These are phyloP conservation scores for Botrytis squamosa DNA, from an alignment of 2,329 filamentous ascomycete species.

Conservation along the genomic window DNA sequence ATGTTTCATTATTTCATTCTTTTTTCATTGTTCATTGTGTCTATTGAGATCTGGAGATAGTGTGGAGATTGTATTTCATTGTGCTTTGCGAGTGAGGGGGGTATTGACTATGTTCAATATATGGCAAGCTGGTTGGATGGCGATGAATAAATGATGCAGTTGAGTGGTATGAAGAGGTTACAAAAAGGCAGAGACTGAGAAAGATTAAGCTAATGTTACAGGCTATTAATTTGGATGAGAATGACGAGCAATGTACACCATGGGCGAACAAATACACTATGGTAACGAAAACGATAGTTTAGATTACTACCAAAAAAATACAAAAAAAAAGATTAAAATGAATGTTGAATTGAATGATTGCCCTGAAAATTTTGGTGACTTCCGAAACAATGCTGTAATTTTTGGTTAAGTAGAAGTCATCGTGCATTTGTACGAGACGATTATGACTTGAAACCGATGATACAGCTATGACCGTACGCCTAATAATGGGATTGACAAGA, in stretches of 20 bases:
- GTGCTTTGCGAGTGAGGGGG: too few relatives aligned
- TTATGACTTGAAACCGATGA: too few relatives aligned
- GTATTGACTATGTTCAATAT: too few relatives aligned
- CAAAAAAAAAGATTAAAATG: neutral
- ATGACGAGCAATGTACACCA: neutral
- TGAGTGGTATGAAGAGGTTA: too few relatives aligned
- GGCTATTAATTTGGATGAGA: neutral
- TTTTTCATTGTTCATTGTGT: too few relatives aligned
- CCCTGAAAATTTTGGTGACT: neutral
- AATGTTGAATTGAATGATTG: neutral
- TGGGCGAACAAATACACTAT: neutral
- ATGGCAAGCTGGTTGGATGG: too few relatives aligned
- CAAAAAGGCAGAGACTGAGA: neutral
- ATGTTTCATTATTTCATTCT: too few relatives aligned
- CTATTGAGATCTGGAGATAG: too few relatives aligned
- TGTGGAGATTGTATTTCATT: too few relatives aligned
- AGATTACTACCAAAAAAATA: neutral
- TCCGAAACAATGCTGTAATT: rapidly evolving
- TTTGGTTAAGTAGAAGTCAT: rapidly evolving
- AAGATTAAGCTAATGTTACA: neutral
- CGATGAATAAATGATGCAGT: too few relatives aligned
- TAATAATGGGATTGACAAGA: too few relatives aligned
- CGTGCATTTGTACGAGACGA: rapidly evolving
- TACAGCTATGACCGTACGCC: too few relatives aligned
- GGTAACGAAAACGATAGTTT: neutral